Evolutionary conservation across 345 rosid genomes (phyloP), one percentile per base, ranked within the genome.

Genomic region (Dipteronia dyeriana): DNA sequence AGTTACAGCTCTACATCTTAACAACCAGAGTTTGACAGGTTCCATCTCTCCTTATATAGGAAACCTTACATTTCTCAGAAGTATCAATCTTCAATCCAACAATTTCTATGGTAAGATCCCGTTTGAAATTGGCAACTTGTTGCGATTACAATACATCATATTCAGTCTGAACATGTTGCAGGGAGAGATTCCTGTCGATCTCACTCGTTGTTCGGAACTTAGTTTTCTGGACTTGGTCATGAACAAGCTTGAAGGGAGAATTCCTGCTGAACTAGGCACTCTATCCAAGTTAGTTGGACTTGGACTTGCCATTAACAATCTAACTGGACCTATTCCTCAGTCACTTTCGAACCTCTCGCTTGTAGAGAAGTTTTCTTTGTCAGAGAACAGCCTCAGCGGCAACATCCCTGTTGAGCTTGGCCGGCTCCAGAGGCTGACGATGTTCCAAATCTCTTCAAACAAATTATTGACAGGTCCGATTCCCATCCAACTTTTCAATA

Each of bases 171-270:
- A 84, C 70, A 39, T 76, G 23, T 76, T 82, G 14, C 78, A 62
- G 39, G 86, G 88, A 3, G 70, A 70, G 72, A 74, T 83, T 53
- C 84, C 86, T 1, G 12, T 26, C 13, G 71, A 77, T 41, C 70
- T 86, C 6, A 19, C 81, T 26, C 34, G 3, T 56, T 83, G 88
- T 66, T 66, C 70, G 1, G 65, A 68, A 10, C 83, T 85, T 23
- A 39, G 45, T 25, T n/a, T 17, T n/a, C 76, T 81, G 0, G 45
- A 72, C 63, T 66, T 85, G 12, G 75, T 69, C 1, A 0, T 2
- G 43, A 85, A 83, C 76, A 79, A 74, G 49, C 69, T 85, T 2
- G 56, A 66, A n/a, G 86, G 86, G 13, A 78, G 19, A 22, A 79
- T 83, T 51, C 84, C 84, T 0, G 66, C 20, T 0, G 82, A 83